Base-by-base conservation (phyloP, 768 basidiomycete genomes). In the Xerocomellus chrysenteron region DNA sequence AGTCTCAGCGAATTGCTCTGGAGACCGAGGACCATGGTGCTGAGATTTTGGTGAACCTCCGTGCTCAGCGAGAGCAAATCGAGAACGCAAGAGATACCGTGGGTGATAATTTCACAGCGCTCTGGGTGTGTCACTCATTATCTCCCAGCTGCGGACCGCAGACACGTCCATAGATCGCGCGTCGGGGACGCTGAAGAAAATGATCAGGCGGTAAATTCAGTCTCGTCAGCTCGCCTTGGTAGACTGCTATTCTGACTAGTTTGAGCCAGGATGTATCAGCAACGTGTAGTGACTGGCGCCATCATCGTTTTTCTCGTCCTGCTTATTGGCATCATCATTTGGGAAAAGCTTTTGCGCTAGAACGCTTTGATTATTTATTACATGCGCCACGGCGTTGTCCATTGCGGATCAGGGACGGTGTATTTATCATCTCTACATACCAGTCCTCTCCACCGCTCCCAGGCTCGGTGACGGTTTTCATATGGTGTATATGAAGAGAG, bases 21-120 rank as follows among this genome's bases (percentile, higher is more conserved):
- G 96, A 99, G 78, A 98, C 97, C 13, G 97, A 98, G 75, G 87
- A 91, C 67, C 88, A 98, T 43, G 97, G 97, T 10, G 88, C 94
- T 12, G 94, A 94, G 64, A 98, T 99, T 62, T 69, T 99, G 61
- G 72, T 85, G 68, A 94, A 90, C 69, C 78, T 99, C 59, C 75
- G 94, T 52, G 76, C 79, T 2, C 97, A 99, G 74, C 75, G 97
- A 61, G 97, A 98, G 68, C 93, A 94, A 73, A 95, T 99, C 56
- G 89, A 94, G 76, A 90, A 95, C 69, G 83, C 96, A 26, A 77
- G 96, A 65, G 89, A 91, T 73, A 95, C 91, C 44, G 93, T 96
- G 57, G 40, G 87, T 67, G 14, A 8, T 5, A 0, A 45, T 52
- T 32, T 41, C 40, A 4, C 35, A 44, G 10, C 35, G 10, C 35